These are phyloP conservation scores for Nakazawaea anatomiae DNA, from an alignment of 805 yeast genomes.

Conservation along the genomic window DNA sequence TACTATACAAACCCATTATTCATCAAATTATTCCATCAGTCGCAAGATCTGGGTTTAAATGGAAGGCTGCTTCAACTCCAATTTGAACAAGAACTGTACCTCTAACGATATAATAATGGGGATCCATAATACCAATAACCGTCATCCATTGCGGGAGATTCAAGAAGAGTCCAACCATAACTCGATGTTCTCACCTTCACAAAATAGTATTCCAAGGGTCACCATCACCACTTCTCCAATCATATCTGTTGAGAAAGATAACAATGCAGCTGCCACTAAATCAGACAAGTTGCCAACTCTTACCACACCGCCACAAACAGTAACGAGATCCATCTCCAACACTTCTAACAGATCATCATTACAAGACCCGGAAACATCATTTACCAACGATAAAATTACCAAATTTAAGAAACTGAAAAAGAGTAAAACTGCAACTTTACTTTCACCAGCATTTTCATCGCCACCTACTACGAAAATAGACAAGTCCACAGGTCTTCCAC, in stretches of 20 bases:
- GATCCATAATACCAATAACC: background rate
- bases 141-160: slow-evolving; percentile 6
- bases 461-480: slow-evolving; percentile 22
- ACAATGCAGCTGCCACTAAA: background rate
- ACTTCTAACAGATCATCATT: slow-evolving; percentile 6
- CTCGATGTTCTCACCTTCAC: background rate
- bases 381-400: background rate
- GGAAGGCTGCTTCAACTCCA: background rate
- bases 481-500: slow-evolving; percentile 5
- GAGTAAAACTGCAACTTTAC: slow-evolving; percentile 10
- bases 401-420: slow-evolving; percentile 4
- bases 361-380: background rate
- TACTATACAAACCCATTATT: too few relatives aligned
- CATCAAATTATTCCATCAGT: too few relatives aligned
- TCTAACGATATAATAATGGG: background rate
- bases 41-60: background rate
- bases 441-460: slow-evolving; percentile 41
- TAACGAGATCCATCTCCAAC: slow-evolving; percentile 15
- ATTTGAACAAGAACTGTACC: background rate
- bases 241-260: background rate
- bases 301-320: slow-evolving; percentile 32
- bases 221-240: slow-evolving; percentile 7
- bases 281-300: slow-evolving; percentile 12
- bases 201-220: slow-evolving; percentile 1
- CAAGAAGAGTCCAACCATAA: slow-evolving; percentile 1